phyloP scores from a whole-genome alignment of 2,329 filamentous ascomycete genomes.

The Aspergillus brasiliensis region DNA sequence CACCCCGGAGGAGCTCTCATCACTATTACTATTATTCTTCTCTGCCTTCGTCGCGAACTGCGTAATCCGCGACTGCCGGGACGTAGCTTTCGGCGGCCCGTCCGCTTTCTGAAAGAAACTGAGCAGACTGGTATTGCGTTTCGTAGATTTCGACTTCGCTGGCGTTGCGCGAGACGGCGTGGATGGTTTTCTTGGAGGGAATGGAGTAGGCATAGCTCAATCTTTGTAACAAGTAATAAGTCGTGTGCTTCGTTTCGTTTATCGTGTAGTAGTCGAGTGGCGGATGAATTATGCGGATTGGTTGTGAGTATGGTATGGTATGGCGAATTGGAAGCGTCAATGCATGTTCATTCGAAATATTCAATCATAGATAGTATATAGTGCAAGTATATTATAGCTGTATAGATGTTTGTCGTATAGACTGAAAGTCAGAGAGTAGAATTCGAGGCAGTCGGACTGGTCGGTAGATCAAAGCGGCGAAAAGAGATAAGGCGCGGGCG shows the following conservation, averaged over 20 bases:
- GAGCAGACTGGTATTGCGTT: slow-evolving; percentile 66
- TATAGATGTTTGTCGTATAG: not conserved
- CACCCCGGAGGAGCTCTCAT: slow-evolving; percentile 9
- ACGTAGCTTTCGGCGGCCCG: slow-evolving; percentile 52
- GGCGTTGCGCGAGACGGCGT: slow-evolving; percentile 19
- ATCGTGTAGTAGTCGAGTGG: not conserved
- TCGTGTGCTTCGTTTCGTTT: not conserved
- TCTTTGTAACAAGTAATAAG: not conserved
- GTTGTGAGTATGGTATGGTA: not conserved
- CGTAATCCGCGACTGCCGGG: slow-evolving; percentile 58
- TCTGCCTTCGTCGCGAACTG: slow-evolving; percentile 38
- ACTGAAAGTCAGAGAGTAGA: not conserved
- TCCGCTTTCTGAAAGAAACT: slow-evolving; percentile 74
- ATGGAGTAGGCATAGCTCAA: not conserved
- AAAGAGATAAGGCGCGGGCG: not conserved
- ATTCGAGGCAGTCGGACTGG: too few species aligned
- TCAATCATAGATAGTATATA: too few species aligned
- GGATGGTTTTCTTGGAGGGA: not conserved
- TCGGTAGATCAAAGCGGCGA: not conserved
- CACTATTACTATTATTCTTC: not conserved
- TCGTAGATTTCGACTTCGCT: slow-evolving; percentile 25
- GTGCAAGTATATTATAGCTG: too few species aligned
- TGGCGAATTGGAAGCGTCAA: not conserved
- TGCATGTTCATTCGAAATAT: too few species aligned
- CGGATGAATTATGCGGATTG: not conserved